Evolutionary conservation across 2,329 filamentous ascomycete genomes (phyloP), one percentile per base, ranked within the genome.

Genomic region (Diaporthe citrichinensis): DNA sequence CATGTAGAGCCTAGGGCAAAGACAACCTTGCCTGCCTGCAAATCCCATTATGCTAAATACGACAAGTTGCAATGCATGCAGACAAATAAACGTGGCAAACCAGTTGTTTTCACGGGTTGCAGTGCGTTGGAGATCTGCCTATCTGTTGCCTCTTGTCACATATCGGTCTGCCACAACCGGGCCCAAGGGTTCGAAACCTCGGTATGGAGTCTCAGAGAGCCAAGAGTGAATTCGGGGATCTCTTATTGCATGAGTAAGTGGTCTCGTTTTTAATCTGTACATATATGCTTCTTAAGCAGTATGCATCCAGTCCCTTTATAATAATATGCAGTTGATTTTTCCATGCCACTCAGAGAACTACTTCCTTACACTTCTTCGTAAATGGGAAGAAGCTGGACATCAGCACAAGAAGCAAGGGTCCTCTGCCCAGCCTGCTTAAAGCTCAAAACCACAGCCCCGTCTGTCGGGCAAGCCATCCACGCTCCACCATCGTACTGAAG

Each of bases 1-100:
- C 46, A 39, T 53, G 46, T 8, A 68, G 31, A 25, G 62, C 25
- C 39, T 39, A 68, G 46, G 62, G 62, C 62, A 68, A 15, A 28
- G 9, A 7, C 15, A 34, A 25, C 17, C 17, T 44, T 44, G 41
- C 44, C 20, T 9, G 44, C 20, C 5, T 41, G 61, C 8, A n/a
- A 14, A n/a, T 12, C 23, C 44, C 61, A 51, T 67, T 51, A 31
- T 46, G 12, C 36, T 39, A 12, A n/a, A 49, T n/a, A 49, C 31
- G 28, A 17, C 15, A 51, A 10, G 8, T n/a, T 36, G 15, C 44
- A 51, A 25, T 17, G 6, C 34, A 25, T 17, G 6, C 34, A n/a
- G 15, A 36, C 28, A 49, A 51, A 25, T 36, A 6, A n/a, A 9
- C 20, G 15, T 34, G 41, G 20, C 6, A 9, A 9, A 31, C 23